These are phyloP conservation scores for Grosmannia huntii DNA, from an alignment of 2,329 filamentous ascomycete species.

Conservation along the genomic window DNA sequence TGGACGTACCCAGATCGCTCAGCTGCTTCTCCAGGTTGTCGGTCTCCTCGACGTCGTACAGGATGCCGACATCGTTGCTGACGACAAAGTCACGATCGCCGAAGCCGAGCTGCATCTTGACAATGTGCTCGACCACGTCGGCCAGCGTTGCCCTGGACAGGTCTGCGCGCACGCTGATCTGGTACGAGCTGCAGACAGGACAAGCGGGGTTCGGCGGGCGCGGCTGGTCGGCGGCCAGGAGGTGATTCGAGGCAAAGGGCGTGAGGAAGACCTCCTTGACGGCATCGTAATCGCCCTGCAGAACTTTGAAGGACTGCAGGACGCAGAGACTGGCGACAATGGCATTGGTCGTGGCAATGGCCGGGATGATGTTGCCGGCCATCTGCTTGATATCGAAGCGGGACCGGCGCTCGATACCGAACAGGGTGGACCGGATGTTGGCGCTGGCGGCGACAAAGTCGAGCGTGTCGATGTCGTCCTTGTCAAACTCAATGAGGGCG, in stretches of 20 bases:
- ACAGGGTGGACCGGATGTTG: constrained; percentile 80
- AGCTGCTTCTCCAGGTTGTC: constrained; percentile 76
- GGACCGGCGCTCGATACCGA: constrained; percentile 76
- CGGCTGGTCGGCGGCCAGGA: constrained; percentile 44
- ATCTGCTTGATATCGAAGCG: constrained; percentile 98
- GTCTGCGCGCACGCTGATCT: constrained; percentile 56
- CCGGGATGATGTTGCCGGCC: constrained; percentile 98
- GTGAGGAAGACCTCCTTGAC: constrained; percentile 80
- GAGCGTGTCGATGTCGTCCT: constrained; percentile 88
- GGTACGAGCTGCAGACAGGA: constrained; percentile 66
- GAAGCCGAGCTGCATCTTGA: constrained; percentile 61
- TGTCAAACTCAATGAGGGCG: constrained; percentile 75
- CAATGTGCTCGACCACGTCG: constrained; percentile 64
- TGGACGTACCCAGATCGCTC: constrained; percentile 51
- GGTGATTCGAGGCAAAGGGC: constrained; percentile 44
- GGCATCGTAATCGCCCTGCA: constrained; percentile 56
- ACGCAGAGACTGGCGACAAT: constrained; percentile 91
- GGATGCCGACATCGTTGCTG: constrained; percentile 58
- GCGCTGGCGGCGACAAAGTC: constrained; percentile 88
- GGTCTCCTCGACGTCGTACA: constrained; percentile 83
- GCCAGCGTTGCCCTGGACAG: constrained; percentile 59
- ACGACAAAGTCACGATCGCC: constrained; percentile 63
- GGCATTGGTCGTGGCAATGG: constrained; percentile 95
- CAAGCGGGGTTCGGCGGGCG: constrained; percentile 67
- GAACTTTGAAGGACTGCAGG: constrained; percentile 80